Evolutionary conservation across 768 basidiomycete genomes (phyloP), one percentile per base, ranked within the genome.

Genomic region (Tephrocybe sp.): DNA sequence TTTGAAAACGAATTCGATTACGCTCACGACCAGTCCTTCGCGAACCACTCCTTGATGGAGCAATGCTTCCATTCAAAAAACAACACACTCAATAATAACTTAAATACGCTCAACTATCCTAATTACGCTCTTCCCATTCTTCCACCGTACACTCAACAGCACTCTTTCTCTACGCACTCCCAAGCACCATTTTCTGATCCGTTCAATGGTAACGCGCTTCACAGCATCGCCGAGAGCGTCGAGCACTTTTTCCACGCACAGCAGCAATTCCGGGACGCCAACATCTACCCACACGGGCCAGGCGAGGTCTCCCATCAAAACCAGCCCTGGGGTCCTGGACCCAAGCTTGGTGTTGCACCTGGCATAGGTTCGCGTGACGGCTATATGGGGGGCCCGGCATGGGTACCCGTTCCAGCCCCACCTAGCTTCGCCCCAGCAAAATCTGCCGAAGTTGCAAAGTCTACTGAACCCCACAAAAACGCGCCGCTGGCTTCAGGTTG

Each of bases 1-100:
- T 78, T 79, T 58, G 82, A 83, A 61, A 70, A 72, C 49, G 74
- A 76, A 42, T 65, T 68, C 39, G 71, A 74, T n/a, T 66, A 66
- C 53, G 59, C 61, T 22, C 60, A 64, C 26, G 68, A 70, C 49
- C 59, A 63, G 20, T 62, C 71, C 31, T 60, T 68, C 16, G 66
- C 72, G 40, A 66, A 73, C 48, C 72, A 67, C 47, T 70, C 70
- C 64, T 68, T 71, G 47, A 53, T 45, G 40, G 56, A 60, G 61
- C 62, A 68, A 31, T 63, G 66, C 54, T 55, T 68, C 33, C 65
- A 61, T 46, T 55, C 62, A 16, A 65, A 66, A 44, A 65, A 62
- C 42, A 62, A 40, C 44, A 52, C 45, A 52, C 51, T 39, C 49
- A 52, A 51, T 47, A 55, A 49, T 45, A 49, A 41, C 52, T 46